Percentiles rank a stretch among this genome's conserved stretches.
Evolutionary conservation across 1,139 yeast species (phyloP).

Genomic region (Saccharomyces hybrid): DNA sequence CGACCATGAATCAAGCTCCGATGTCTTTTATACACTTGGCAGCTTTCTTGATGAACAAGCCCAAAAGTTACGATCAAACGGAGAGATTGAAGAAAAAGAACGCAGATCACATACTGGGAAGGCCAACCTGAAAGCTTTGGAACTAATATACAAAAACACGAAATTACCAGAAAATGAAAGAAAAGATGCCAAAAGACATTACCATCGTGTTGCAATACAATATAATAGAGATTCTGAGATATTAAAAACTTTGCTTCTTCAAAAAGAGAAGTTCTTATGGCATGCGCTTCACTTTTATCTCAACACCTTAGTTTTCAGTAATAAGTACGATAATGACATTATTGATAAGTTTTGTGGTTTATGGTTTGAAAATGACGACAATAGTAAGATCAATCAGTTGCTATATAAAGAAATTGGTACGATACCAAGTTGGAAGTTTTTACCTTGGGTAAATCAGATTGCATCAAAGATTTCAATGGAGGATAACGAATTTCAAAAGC

Average conservation of each 20-base stretch:
- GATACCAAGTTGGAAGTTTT: constrained; percentile 54
- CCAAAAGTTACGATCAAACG: constrained; percentile 39
- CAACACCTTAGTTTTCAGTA: constrained; percentile 42
- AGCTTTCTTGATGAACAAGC: constrained; percentile 67
- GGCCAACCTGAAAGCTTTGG: constrained; percentile 44
- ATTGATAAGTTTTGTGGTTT: constrained; percentile 73
- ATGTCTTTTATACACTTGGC: constrained; percentile 55
- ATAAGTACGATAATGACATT: constrained; percentile 47
- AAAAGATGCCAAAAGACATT: constrained; percentile 45
- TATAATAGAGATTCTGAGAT: constrained; percentile 45
- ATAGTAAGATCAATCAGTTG: constrained; percentile 36
- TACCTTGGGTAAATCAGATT: constrained; percentile 80
- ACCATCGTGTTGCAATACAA: constrained; percentile 42
- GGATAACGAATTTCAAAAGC: constrained; percentile 44
- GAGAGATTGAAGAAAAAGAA: constrained; percentile 40
- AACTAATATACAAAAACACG: constrained; percentile 37
- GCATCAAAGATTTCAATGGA: constrained; percentile 60
- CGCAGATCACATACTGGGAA: constrained; percentile 37
- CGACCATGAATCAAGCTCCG: constrained; percentile 32
- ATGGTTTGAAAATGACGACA: constrained; percentile 64
- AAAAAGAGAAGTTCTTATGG: constrained; percentile 40
- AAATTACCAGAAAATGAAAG: constrained; percentile 40
- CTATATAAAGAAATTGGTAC: constrained; percentile 33
- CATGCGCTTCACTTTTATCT: constrained; percentile 59
- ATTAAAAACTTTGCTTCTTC: constrained; percentile 35